Conservation (phyloP, 345 rosid species). For the Salix arbutifolia region DNA sequence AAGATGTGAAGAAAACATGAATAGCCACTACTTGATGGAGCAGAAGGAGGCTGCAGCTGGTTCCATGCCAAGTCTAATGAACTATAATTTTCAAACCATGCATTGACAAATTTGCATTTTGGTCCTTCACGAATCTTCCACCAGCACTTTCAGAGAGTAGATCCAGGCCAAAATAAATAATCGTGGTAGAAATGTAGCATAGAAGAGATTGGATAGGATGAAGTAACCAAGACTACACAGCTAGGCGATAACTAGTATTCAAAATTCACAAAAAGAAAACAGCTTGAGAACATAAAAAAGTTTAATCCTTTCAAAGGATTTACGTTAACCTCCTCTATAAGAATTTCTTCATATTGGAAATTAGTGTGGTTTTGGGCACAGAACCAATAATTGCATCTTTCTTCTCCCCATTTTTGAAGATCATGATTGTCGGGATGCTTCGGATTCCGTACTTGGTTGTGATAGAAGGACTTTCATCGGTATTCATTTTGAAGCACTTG, state of each 20-base stretch:
- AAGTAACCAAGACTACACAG: neutral
- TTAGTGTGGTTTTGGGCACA: slow-evolving; percentile 63
- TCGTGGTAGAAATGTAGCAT: neutral
- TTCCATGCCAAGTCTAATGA: neutral
- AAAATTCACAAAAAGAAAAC: neutral
- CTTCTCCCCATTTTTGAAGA: slow-evolving; percentile 67
- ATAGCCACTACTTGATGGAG: neutral
- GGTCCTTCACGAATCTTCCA: neutral
- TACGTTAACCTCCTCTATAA: slow-evolving; percentile 22
- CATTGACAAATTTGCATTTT: neutral
- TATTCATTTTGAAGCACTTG: slow-evolving; percentile 63
- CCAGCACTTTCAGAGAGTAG: too few species aligned
- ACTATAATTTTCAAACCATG: neutral
- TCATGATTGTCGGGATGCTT: slow-evolving; percentile 64
- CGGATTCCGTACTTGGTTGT: slow-evolving; percentile 60
- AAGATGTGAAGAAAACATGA: neutral
- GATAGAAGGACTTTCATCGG: slow-evolving; percentile 57
- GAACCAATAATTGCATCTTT: slow-evolving; percentile 70
- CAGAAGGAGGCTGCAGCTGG: neutral
- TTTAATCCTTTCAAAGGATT: neutral
- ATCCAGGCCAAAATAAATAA: too few species aligned
- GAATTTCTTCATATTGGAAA: slow-evolving; percentile 57
- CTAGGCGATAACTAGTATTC: neutral
- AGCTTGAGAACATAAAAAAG: neutral
- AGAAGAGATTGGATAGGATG: neutral